Conservation (phyloP, 495 filamentous ascomycete genomes). For the Xylaria castorea region DNA sequence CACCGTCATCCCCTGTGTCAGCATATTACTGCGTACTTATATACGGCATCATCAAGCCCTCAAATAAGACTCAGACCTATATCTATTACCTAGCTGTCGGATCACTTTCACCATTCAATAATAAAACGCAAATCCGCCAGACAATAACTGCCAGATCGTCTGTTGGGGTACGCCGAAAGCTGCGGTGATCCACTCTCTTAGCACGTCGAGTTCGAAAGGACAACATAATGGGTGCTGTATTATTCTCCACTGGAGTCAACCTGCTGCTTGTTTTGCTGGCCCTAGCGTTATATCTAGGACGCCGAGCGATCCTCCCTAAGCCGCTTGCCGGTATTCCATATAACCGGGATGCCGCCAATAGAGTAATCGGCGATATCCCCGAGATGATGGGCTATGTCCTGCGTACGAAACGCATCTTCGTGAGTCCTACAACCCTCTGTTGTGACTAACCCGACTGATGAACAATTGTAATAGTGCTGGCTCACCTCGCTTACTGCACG, state of each 20-base stretch:
- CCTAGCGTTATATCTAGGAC: background rate
- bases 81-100: background rate
- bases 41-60: background rate
- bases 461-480: slow-evolving; percentile 27
- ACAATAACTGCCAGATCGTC: background rate
- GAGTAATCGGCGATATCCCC: slow-evolving; percentile 45
- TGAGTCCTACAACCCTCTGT: background rate
- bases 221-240: background rate
- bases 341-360: slow-evolving; percentile 32
- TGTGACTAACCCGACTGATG: background rate
- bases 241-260: background rate
- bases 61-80: background rate
- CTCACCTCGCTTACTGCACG: slow-evolving; percentile 36
- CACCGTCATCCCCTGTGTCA: background rate
- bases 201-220: background rate
- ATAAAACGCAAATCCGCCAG: background rate
- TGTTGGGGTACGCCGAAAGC: background rate
- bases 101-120: background rate
- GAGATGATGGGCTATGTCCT: slow-evolving; percentile 32
- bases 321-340: slow-evolving; percentile 47
- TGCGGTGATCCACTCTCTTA: background rate
- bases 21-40: background rate
- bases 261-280: background rate
- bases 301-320: slow-evolving; percentile 30
- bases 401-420: slow-evolving; percentile 30